Percentiles rank a stretch among this genome's conserved stretches.
These are phyloP conservation scores for Xylariaceae sp. DNA, from an alignment of 2,329 filamentous ascomycete species.

Conservation along the genomic window DNA sequence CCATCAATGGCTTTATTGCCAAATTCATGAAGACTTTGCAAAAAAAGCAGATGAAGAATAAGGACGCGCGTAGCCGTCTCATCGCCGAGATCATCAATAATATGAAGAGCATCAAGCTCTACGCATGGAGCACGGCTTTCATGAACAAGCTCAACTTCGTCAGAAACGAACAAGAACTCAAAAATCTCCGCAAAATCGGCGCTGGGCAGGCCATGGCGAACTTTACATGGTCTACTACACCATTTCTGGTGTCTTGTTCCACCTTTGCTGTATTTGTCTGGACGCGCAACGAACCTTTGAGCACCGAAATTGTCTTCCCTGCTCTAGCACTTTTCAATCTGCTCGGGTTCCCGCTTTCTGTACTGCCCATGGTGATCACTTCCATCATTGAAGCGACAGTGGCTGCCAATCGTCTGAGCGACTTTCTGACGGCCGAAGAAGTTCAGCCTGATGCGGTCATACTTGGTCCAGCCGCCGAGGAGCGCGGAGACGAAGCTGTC, in stretches of 20 bases:
- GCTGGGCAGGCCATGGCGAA: slow-evolving; percentile 92
- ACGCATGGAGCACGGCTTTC: slow-evolving; percentile 95
- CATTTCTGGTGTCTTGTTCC: slow-evolving; percentile 94
- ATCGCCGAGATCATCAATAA: slow-evolving; percentile 99
- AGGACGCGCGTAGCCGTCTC: slow-evolving; percentile 85
- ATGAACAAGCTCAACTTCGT: slow-evolving; percentile 97
- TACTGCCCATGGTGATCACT: slow-evolving; percentile 97
- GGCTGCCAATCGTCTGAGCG: slow-evolving; percentile 79
- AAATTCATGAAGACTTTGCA: slow-evolving; percentile 91
- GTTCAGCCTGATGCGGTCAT: slow-evolving; percentile 81
- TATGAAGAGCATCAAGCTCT: slow-evolving; percentile 99
- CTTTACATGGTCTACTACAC: slow-evolving; percentile 97
- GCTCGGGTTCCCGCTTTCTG: slow-evolving; percentile 87
- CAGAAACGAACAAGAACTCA: slow-evolving; percentile 91
- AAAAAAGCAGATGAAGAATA: slow-evolving; percentile 98
- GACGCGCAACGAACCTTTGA: slow-evolving; percentile 75
- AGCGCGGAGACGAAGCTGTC: slow-evolving; percentile 81
- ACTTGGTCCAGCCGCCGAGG: slow-evolving; percentile 65
- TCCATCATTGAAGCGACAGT: slow-evolving; percentile 95
- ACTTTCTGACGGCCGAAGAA: slow-evolving; percentile 84
- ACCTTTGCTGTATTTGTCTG: slow-evolving; percentile 95
- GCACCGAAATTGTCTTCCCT: slow-evolving; percentile 94
- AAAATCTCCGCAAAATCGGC: slow-evolving; percentile 93
- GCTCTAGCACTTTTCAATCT: slow-evolving; percentile 90
- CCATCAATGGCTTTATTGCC: slow-evolving; percentile 88